Conservation (phyloP, 257 asterid species). For the Rhazya stricta region DNA sequence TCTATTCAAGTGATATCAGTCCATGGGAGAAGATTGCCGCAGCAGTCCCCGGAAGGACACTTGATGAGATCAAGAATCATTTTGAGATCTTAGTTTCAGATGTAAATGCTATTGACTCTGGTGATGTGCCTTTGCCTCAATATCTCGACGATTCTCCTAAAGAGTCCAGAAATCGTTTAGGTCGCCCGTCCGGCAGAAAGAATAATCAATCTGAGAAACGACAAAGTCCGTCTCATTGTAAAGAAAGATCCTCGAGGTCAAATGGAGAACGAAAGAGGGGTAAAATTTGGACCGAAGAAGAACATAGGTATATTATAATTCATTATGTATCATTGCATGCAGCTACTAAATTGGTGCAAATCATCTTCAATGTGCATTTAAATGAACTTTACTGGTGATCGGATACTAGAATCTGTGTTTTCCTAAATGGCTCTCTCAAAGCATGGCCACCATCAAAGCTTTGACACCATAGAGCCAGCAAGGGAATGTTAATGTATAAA, state of each 20-base stretch:
- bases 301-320: constrained; percentile 33
- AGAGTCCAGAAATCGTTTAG: background rate
- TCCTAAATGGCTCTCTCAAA: background rate
- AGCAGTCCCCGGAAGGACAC: constrained; percentile 37
- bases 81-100: constrained; percentile 26
- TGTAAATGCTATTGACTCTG: constrained; percentile 34
- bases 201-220: background rate
- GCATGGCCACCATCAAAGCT: background rate
- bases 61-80: constrained; percentile 37
- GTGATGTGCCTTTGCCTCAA: constrained; percentile 31
- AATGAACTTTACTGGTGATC: background rate
- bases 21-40: constrained; percentile 30
- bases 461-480: background rate
- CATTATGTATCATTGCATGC: background rate
- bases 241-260: constrained; percentile 15
- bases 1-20: constrained; percentile 17
- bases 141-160: constrained; percentile 16
- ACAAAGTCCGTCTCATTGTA: background rate
- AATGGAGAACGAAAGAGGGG: constrained; percentile 23
- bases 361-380: background rate
- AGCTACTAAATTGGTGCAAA: background rate
- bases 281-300: constrained; percentile 44
- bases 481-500: background rate
- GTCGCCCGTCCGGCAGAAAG: constrained; percentile 9
- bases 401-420: background rate